Evolutionary conservation across 352 stramenopile genomes (phyloP), one percentile per base, ranked within the genome.

Genomic region (Globisporangium paroecandrum): DNA sequence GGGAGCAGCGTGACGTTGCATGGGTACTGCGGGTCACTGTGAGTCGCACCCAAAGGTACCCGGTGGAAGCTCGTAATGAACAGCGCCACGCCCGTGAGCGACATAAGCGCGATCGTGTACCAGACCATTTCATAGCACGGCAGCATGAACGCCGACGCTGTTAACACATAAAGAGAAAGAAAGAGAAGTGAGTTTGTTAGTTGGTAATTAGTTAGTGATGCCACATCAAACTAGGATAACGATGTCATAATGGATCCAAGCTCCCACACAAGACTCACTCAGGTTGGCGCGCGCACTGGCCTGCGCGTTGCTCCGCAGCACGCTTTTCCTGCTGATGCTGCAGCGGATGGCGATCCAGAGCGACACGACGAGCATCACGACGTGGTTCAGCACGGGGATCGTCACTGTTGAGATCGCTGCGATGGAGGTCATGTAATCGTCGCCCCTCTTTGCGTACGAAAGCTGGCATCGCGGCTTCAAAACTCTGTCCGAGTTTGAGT

Each of bases 91-190:
- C 83, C 85, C 57, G 75, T 61, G 24, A 76, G 57, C 12, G 83
- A 85, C 6, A 96, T 63, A 0, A 79, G 69, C 5, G 79, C 76
- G 58, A 96, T 90, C 10, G 74, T 90, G 69, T 96, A 96, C 88
- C 85, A 96, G 22, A 96, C 88, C 25, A 79, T 69, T 69, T 93
- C 88, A 54, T 93, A 96, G 64, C 88, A 94, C 7, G 88, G 88
- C n/a, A 96, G 71, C 83, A 96, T 93, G 64, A 96, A 96, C 2
- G 82, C 84, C 61, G 85, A 89, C 18, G 85, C 84, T 92, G 61
- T 69, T 12, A 36, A 63, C 10, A 32, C 1, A 62, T 8, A 77
- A 22, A 51, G 1, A 67, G 10, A 51, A 51, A 54, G 63, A 36
- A 59, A n/a, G 15, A 49, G 41, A 47, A n/a, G 29, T 32, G 29